phyloP scores from a whole-genome alignment of 148 eudicot genomes.

The Cornus suecica region DNA sequence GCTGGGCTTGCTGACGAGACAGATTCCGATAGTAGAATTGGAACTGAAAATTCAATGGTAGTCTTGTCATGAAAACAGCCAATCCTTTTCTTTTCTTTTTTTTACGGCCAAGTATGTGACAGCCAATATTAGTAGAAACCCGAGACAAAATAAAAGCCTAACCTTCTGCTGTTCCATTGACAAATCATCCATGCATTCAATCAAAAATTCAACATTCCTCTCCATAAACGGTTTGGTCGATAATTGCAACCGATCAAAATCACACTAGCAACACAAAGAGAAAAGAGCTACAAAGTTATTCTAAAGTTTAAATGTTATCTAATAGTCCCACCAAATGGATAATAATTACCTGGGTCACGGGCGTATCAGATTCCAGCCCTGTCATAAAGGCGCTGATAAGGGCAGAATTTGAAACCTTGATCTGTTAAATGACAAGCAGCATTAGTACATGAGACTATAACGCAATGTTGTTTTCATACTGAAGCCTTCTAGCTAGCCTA shows the following conservation, averaged over 20 bases:
- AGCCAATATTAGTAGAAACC: background rate
- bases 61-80: conserved; percentile 9
- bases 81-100: background rate
- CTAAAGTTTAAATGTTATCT: background rate
- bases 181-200: conserved; percentile 90
- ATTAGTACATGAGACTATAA: background rate
- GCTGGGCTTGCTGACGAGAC: conserved; percentile 83
- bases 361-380: conserved; percentile 79
- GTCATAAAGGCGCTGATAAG: conserved; percentile 97
- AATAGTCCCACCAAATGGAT: background rate
- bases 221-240: conserved; percentile 77
- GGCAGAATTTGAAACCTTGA: conserved; percentile 93
- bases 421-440: conserved; percentile 37
- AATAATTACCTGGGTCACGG: conserved; percentile 70
- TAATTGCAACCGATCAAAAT: conserved; percentile 74
- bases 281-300: conserved; percentile 1
- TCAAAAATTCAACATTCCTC: conserved; percentile 82
- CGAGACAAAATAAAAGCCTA: conserved; percentile 1
- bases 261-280: conserved; percentile 50
- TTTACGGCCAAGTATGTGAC: no score
- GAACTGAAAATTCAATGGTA: conserved; percentile 42
- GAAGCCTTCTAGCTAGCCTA: background rate
- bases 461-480: background rate
- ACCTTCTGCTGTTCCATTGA: conserved; percentile 90
- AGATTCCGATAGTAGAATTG: conserved; percentile 75